A percentile compares a stretch with the other conserved stretches of the same genome.
Conservation (phyloP, 371 early-diverging fungal genomes). For the Apophysomyces variabilis region DNA sequence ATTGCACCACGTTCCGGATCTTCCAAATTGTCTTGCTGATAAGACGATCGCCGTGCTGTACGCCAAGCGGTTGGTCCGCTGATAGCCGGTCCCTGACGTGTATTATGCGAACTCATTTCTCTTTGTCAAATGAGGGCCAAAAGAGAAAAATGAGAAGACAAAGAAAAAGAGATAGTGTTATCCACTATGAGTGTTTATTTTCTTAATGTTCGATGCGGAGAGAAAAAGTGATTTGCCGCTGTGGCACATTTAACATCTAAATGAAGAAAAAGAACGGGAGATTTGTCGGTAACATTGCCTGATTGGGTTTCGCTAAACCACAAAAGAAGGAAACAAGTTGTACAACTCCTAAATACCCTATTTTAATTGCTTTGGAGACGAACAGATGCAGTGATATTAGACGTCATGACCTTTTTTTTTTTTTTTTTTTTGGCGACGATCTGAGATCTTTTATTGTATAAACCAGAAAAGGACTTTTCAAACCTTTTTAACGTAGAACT, state of each 20-base stretch:
- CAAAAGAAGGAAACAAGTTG: too few species aligned
- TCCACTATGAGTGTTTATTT: neutral
- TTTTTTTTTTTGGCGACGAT: too few species aligned
- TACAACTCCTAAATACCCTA: too few species aligned
- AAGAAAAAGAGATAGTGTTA: neutral
- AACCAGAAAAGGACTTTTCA: too few species aligned
- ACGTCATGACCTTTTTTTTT: too few species aligned
- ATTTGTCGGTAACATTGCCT: slow-evolving; percentile 6
- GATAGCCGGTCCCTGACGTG: slow-evolving; percentile 5
- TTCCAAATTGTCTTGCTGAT: neutral
- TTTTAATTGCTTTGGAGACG: too few species aligned
- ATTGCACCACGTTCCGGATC: slow-evolving; percentile 4
- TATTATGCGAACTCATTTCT: neutral
- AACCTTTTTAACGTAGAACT: too few species aligned
- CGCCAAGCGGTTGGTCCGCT: slow-evolving; percentile 1
- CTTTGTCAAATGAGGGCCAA: neutral
- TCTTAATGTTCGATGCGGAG: slow-evolving; percentile 10
- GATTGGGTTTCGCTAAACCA: neutral
- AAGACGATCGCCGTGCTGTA: neutral
- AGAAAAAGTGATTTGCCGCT: neutral
- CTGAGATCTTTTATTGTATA: too few species aligned
- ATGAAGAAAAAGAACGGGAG: neutral
- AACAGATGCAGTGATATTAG: too few species aligned
- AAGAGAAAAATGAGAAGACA: neutral
- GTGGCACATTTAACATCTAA: neutral